phyloP scores from a whole-genome alignment of 441 rosid species.

The Jatropha podagrica region DNA sequence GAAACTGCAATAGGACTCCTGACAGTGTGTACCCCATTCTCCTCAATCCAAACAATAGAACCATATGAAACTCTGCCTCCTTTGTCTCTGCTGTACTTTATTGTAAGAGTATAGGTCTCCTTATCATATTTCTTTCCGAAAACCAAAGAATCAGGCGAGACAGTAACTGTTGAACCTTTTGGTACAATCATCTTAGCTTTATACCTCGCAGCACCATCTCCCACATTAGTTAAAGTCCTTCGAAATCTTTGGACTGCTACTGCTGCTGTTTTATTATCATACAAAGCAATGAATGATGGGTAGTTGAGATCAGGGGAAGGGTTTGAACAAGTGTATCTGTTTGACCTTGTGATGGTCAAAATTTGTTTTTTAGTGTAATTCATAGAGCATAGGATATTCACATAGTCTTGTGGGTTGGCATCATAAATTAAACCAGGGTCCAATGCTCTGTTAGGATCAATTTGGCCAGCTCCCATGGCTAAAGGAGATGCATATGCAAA shows the following conservation, averaged over 20 bases:
- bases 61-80: slow-evolving; percentile 31
- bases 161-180: slow-evolving; percentile 25
- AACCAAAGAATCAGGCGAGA: slow-evolving; percentile 35
- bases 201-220: slow-evolving; percentile 34
- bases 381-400: slow-evolving; percentile 7
- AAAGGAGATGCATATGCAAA: slow-evolving; percentile 1
- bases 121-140: slow-evolving; percentile 35
- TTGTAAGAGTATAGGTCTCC: slow-evolving; percentile 28
- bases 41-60: slow-evolving; percentile 41
- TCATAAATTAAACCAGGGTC: slow-evolving; percentile 19
- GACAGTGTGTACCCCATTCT: slow-evolving; percentile 30
- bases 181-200: slow-evolving; percentile 26
- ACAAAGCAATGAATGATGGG: slow-evolving; percentile 14
- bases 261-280: slow-evolving; percentile 15
- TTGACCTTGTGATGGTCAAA: background rate
- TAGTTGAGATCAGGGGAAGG: background rate
- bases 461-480: slow-evolving; percentile 20
- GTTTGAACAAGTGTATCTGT: background rate
- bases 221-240: slow-evolving; percentile 45
- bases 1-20: slow-evolving; percentile 47
- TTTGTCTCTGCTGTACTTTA: slow-evolving; percentile 13
- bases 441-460: slow-evolving; percentile 16
- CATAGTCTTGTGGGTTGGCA: slow-evolving; percentile 4
- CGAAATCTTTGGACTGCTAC: slow-evolving; percentile 11
- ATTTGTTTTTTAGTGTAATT: slow-evolving; percentile 10